Conservation (phyloP, 768 basidiomycete species). For the Cystofilobasidium bisporidii region DNA sequence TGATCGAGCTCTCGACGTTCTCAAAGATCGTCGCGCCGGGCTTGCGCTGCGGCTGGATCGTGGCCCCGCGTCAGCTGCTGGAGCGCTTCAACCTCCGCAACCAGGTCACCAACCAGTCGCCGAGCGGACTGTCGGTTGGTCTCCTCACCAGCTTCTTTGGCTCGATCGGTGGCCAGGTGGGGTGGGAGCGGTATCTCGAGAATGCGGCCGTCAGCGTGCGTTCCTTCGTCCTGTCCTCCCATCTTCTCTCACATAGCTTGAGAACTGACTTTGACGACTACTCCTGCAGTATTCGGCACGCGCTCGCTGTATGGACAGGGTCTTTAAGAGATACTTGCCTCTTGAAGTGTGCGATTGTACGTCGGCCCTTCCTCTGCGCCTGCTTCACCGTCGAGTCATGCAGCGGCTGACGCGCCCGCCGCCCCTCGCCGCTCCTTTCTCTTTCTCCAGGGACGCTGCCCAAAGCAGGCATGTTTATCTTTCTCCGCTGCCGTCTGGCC, state of each 20-base stretch:
- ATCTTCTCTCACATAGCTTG: not conserved
- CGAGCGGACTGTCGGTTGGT: constrained; percentile 15
- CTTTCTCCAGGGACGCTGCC: constrained; percentile 1
- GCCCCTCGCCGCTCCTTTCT: too few relatives aligned
- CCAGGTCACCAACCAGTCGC: constrained; percentile 14
- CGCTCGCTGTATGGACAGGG: constrained; percentile 14
- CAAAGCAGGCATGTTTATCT: constrained; percentile 17
- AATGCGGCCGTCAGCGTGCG: constrained; percentile 6
- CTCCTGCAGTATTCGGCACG: constrained; percentile 10
- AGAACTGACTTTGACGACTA: not conserved
- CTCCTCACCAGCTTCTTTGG: constrained; percentile 16
- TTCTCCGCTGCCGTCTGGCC: not conserved
- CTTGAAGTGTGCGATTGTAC: constrained; percentile 2
- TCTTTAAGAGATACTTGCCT: constrained; percentile 16
- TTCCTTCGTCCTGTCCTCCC: not conserved
- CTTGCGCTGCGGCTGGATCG: not conserved
- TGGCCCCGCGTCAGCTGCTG: constrained; percentile 7
- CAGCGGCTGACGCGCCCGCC: too few relatives aligned
- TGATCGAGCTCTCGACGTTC: not conserved
- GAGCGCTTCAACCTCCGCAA: constrained; percentile 15
- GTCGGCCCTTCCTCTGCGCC: too few relatives aligned
- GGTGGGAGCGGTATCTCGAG: constrained; percentile 15
- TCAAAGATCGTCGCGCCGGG: too few relatives aligned
- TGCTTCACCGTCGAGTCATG: too few relatives aligned
- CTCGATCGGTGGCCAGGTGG: constrained; percentile 15